Base-by-base conservation (phyloP, 192 early-diverging fungal genomes). In the Spizellomyces punctatus region DNA sequence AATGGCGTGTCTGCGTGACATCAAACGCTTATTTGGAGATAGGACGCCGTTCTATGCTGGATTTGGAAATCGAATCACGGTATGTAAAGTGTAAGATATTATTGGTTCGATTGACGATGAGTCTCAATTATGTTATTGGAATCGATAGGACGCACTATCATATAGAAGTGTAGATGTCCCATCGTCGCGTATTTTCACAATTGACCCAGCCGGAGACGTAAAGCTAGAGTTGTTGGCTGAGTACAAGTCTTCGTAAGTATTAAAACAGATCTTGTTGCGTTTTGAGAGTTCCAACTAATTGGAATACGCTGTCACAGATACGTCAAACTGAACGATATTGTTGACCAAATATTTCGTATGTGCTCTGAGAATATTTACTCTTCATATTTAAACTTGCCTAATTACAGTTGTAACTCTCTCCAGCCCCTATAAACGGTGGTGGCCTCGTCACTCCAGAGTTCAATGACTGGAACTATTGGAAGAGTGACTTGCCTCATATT, bases 131-230 rank as follows among this genome's bases (percentile, higher is more conserved):
- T 36, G 27, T 36, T 36, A 36, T 36, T 36, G 27, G 27, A 36
- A 36, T 36, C 17, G 19, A 44, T 58, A 84, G 83, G 95, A 98
- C 78, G 95, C 96, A 36, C 86, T 98, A 46, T 94, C 94, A 1
- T 99, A 99, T 73, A 90, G 94, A 54, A 91, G 88, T 70, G 97
- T 99, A 55, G 90, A 95, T 77, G 89, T 99, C 9, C 97, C 97
- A 0, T 77, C 92, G 6, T 93, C 93, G 27, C 86, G 94, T 36
- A 99, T 99, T 44, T 99, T 96, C 77, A 98, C 97, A 5, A 98
- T 99, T 64, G 96, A 98, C 72, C 83, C 93, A 1, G 82, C 89
- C 10, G 96, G 97, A 47, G 91, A 95, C 67, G 84, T 99, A 46
- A 95, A 94, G 74, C 78, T 98, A 16, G 95, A 99, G 72, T 77